Conservation (phyloP, 179 eudicot species). For the Silene noctiflora region DNA sequence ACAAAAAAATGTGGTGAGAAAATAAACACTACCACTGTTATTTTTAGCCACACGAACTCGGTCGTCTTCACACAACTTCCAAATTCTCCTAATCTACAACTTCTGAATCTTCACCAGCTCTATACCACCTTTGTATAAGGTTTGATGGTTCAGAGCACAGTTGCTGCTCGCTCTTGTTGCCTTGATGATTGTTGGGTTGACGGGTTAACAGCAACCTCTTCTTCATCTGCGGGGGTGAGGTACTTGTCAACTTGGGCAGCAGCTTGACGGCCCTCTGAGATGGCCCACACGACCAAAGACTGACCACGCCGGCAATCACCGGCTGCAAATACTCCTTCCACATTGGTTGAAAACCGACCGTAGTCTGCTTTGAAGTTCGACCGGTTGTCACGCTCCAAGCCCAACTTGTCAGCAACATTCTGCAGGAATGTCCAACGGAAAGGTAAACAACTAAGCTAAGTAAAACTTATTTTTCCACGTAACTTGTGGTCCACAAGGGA, state of each 20-base stretch:
- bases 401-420: constrained; percentile 80
- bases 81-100: constrained; percentile 17
- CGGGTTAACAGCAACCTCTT: constrained; percentile 19
- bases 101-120: neutral
- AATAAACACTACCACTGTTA: constrained; percentile 31
- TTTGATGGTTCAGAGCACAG: constrained; percentile 21
- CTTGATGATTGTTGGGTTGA: constrained; percentile 16
- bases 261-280: constrained; percentile 85
- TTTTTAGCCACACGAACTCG: constrained; percentile 25
- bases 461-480: neutral
- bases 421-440: constrained; percentile 26
- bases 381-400: constrained; percentile 71
- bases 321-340: constrained; percentile 92
- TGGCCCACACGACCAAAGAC: constrained; percentile 98
- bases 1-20: constrained; percentile 31
- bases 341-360: constrained; percentile 78
- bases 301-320: constrained; percentile 97
- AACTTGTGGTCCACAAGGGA: neutral
- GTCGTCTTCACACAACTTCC: constrained; percentile 21
- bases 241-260: constrained; percentile 76
- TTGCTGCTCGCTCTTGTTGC: constrained; percentile 28
- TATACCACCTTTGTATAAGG: neutral
- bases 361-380: constrained; percentile 94
- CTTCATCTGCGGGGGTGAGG: constrained; percentile 47
- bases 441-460: constrained; percentile 14